Conservation (phyloP, 495 filamentous ascomycete genomes). For the Alectoria sarmentosa region DNA sequence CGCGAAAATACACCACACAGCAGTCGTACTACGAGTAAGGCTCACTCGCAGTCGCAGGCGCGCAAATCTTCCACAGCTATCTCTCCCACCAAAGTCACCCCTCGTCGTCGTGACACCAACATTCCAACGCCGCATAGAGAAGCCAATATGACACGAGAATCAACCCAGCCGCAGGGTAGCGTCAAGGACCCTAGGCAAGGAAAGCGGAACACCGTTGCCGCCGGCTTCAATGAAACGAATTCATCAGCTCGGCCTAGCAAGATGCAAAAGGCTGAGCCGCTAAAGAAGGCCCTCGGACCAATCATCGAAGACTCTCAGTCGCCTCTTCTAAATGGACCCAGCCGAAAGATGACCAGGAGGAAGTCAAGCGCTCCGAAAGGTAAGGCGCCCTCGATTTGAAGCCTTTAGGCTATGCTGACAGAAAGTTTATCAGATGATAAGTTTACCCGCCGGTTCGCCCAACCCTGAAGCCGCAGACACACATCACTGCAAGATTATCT, state of each 20-base stretch:
- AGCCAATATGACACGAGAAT: background rate
- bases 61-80: background rate
- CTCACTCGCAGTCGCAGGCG: background rate
- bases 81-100: background rate
- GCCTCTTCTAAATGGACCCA: slow-evolving; percentile 12
- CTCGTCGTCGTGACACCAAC: background rate
- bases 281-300: slow-evolving; percentile 9
- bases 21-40: background rate
- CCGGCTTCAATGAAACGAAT: slow-evolving; percentile 8
- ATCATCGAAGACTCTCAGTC: slow-evolving; percentile 23
- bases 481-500: no score
- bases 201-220: slow-evolving; percentile 13
- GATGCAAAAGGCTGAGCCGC: background rate
- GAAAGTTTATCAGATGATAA: background rate
- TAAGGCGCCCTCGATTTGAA: background rate
- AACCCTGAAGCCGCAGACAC: background rate
- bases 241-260: background rate
- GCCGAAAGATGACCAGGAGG: slow-evolving; percentile 14
- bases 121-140: background rate
- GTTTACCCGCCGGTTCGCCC: slow-evolving; percentile 7
- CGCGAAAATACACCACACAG: background rate
- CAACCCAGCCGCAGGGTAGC: slow-evolving; percentile 4
- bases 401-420: background rate
- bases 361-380: slow-evolving; percentile 3
- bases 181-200: slow-evolving; percentile 6